These are phyloP conservation scores for Musa balbisiana DNA, from an alignment of 202 grass and related monocot genomes.

Conservation along the genomic window DNA sequence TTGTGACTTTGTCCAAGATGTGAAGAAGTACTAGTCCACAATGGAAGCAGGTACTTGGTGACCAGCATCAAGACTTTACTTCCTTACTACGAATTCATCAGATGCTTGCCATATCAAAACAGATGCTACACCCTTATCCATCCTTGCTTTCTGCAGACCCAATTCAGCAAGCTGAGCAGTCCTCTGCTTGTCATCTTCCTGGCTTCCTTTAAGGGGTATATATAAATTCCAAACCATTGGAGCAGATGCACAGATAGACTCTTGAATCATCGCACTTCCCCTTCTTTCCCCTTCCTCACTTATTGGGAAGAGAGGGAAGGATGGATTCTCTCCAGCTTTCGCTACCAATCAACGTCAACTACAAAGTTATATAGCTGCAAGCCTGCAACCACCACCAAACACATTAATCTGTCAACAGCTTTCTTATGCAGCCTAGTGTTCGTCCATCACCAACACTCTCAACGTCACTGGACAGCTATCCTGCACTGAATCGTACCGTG, in stretches of 20 bases:
- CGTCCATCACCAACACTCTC: not conserved
- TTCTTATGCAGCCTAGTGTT: too few relatives aligned
- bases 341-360: not conserved
- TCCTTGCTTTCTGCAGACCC: not conserved
- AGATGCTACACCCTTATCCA: not conserved
- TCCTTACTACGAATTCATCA: not conserved
- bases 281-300: not conserved
- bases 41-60: too few relatives aligned
- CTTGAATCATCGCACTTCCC: not conserved
- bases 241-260: not conserved
- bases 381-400: not conserved
- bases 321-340: not conserved
- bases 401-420: not conserved
- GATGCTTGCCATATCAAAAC: not conserved
- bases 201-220: not conserved
- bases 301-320: not conserved
- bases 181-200: not conserved
- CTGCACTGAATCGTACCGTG: not conserved
- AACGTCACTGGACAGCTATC: not conserved
- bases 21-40: not conserved
- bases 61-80: not conserved
- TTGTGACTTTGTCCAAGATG: not conserved
- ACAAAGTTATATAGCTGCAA: not conserved
- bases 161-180: not conserved
- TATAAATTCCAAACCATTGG: conserved; percentile 1